These are phyloP conservation scores for Spinellus fusiger DNA, from an alignment of 192 early-diverging fungal species.

Conservation along the genomic window DNA sequence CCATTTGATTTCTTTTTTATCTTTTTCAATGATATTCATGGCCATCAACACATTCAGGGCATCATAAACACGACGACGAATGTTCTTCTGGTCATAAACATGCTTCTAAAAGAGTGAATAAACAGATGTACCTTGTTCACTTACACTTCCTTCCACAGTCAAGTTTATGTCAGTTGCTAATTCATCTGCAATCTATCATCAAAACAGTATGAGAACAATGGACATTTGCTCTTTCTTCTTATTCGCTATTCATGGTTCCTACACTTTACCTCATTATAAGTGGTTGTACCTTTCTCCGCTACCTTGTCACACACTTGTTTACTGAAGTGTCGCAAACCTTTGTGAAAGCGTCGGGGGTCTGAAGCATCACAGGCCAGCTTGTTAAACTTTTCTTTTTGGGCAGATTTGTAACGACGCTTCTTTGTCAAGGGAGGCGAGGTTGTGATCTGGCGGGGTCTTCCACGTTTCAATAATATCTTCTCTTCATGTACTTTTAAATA, in stretches of 20 bases:
- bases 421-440: background rate
- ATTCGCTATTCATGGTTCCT: constrained; percentile 15
- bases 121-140: background rate
- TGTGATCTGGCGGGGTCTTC: background rate
- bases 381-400: background rate
- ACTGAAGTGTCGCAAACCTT: constrained; percentile 58
- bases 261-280: constrained; percentile 46
- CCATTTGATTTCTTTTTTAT: constrained; percentile 61
- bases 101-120: constrained; percentile 6
- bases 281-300: constrained; percentile 48
- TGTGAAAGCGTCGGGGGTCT: constrained; percentile 19
- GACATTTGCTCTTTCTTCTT: background rate
- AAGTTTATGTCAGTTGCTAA: constrained; percentile 25
- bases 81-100: constrained; percentile 53
- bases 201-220: constrained; percentile 18
- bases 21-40: constrained; percentile 58
- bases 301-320: constrained; percentile 59
- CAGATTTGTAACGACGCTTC: background rate
- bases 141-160: constrained; percentile 2
- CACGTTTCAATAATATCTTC: constrained; percentile 9
- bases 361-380: background rate
- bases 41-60: constrained; percentile 66
- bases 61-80: constrained; percentile 65
- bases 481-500: background rate
- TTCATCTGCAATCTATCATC: constrained; percentile 45